A percentile compares a stretch with the other conserved stretches of the same genome.
phyloP scores from a whole-genome alignment of 345 rosid genomes.

The Melaleuca quinquenervia region DNA sequence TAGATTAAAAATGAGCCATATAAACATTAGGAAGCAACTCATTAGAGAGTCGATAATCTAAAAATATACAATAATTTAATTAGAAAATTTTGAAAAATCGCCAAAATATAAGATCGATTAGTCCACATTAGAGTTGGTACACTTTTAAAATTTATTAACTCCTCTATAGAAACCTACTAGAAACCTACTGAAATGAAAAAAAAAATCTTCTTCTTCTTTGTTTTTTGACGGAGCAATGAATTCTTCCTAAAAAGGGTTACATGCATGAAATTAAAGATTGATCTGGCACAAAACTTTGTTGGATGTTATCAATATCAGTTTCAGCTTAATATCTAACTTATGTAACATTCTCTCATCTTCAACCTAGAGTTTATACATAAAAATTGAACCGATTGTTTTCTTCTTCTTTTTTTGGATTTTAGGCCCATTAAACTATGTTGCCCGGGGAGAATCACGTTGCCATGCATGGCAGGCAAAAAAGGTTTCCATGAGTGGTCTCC shows the following conservation, averaged over 20 bases:
- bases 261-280: neutral
- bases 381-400: neutral
- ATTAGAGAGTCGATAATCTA: neutral
- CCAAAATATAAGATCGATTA: neutral
- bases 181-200: neutral
- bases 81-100: neutral
- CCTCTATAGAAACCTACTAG: neutral
- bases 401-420: neutral
- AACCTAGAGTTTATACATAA: neutral
- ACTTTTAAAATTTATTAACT: neutral
- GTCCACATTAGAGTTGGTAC: neutral
- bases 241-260: too few species aligned
- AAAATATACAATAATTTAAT: neutral
- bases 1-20: neutral
- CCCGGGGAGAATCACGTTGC: neutral
- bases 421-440: neutral
- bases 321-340: neutral
- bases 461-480: neutral
- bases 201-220: too few species aligned
- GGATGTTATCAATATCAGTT: neutral
- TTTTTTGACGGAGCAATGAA: too few species aligned
- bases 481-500: neutral
- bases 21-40: neutral
- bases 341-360: neutral
- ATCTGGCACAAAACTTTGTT: neutral